Conservation (phyloP, 192 early-diverging fungal species). For the Coemansia sp. region DNA sequence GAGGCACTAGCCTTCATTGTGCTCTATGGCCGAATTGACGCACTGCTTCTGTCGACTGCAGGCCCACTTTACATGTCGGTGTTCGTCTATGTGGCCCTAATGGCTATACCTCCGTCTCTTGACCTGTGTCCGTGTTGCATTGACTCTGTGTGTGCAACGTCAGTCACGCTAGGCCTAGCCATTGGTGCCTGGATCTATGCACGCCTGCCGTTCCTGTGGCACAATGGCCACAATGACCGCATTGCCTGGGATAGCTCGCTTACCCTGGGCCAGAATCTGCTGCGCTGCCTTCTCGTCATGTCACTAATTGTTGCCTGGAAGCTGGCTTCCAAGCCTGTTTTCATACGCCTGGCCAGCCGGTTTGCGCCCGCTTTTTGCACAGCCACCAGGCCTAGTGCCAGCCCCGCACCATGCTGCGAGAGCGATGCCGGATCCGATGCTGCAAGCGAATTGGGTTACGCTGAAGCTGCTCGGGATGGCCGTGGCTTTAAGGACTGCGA, state of each 20-base stretch:
- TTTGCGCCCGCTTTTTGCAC: background rate
- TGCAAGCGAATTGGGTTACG: background rate
- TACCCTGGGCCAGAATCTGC: slow-evolving; percentile 23
- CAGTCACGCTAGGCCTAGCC: slow-evolving; percentile 40
- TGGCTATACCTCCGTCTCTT: slow-evolving; percentile 38
- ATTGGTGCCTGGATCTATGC: slow-evolving; percentile 43
- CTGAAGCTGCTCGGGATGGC: background rate
- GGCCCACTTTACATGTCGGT: slow-evolving; percentile 39
- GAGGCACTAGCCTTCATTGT: slow-evolving; percentile 54
- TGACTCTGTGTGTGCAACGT: slow-evolving; percentile 47
- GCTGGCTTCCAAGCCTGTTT: slow-evolving; percentile 30
- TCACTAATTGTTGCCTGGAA: slow-evolving; percentile 47
- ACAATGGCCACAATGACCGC: slow-evolving; percentile 17
- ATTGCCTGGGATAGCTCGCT: slow-evolving; percentile 50
- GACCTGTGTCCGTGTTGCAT: slow-evolving; percentile 54
- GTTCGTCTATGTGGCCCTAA: slow-evolving; percentile 24
- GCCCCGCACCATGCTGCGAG: background rate
- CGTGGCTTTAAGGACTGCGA: background rate
- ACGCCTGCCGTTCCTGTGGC: slow-evolving; percentile 40
- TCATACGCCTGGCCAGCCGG: slow-evolving; percentile 15
- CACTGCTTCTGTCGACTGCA: slow-evolving; percentile 30
- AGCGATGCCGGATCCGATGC: slow-evolving; percentile 4
- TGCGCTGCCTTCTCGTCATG: slow-evolving; percentile 34
- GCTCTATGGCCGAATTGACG: slow-evolving; percentile 28
- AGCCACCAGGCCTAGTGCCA: background rate